Evolutionary conservation across 2,329 filamentous ascomycete species (phyloP).

Genomic region (Fusarium subglutinans): DNA sequence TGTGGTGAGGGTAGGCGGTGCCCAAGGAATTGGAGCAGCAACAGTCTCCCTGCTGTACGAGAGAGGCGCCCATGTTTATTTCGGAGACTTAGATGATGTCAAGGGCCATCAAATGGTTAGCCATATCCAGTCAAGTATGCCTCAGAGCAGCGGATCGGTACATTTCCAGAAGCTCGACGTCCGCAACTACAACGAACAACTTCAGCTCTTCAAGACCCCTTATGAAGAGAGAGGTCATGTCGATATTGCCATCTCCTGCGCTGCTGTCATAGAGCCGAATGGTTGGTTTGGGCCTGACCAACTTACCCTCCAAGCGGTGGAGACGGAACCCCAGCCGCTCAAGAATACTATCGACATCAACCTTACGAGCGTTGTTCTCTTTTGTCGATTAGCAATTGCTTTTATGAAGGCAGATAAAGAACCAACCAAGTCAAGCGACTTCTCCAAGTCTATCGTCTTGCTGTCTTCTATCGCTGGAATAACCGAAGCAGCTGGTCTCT

Average conservation of each 20-base stretch:
- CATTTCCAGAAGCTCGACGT: neutral
- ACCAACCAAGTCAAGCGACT: rapidly evolving
- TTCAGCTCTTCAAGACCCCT: neutral
- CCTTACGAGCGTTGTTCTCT: neutral
- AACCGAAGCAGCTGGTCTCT: neutral
- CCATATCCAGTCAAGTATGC: neutral
- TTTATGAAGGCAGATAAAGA: neutral
- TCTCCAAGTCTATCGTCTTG: neutral
- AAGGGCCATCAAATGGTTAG: neutral
- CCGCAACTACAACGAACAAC: neutral
- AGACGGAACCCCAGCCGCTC: neutral
- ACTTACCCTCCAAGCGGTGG: neutral
- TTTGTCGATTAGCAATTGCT: neutral
- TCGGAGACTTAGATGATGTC: neutral
- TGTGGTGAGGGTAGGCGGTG: rapidly evolving
- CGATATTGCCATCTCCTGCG: neutral
- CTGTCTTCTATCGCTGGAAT: neutral
- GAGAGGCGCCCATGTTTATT: neutral
- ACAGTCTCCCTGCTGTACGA: neutral
- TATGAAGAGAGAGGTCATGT: neutral
- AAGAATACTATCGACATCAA: neutral
- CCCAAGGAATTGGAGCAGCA: neutral
- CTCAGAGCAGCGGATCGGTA: neutral
- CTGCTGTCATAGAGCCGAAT: neutral
- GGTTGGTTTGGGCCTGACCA: neutral